These are phyloP conservation scores for Collybiopsis luxurians DNA, from an alignment of 768 basidiomycete species.

Conservation along the genomic window DNA sequence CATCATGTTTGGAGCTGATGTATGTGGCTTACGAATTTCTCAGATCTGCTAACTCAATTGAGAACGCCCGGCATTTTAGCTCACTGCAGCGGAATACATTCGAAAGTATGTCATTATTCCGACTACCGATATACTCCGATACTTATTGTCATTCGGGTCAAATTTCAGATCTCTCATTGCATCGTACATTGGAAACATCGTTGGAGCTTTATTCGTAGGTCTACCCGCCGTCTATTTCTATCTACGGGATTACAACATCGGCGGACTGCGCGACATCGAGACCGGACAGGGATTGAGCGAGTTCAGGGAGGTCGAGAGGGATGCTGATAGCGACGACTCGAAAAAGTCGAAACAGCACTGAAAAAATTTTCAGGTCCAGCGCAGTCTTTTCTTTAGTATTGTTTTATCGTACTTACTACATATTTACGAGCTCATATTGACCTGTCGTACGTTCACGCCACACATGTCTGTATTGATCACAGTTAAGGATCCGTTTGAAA, in stretches of 20 bases:
- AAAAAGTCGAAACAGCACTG: background rate
- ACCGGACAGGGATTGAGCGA: conserved; percentile 20
- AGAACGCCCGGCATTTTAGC: conserved; percentile 23
- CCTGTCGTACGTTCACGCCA: too few relatives aligned
- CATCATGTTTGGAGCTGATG: conserved; percentile 68
- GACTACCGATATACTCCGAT: background rate
- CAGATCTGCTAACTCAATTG: background rate
- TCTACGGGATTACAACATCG: conserved; percentile 46
- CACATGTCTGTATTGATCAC: too few relatives aligned
- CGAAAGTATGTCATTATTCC: conserved; percentile 42
- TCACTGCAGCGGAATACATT: conserved; percentile 58
- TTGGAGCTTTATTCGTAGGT: conserved; percentile 63
- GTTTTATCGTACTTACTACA: too few relatives aligned
- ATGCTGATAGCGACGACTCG: background rate
- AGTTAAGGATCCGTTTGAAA: too few relatives aligned
- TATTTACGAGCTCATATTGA: too few relatives aligned
- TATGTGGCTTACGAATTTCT: conserved; percentile 28
- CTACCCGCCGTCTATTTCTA: conserved; percentile 66
- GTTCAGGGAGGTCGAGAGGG: background rate
- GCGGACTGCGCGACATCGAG: conserved; percentile 39
- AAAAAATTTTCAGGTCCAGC: too few relatives aligned
- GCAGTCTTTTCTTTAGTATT: conserved; percentile 17
- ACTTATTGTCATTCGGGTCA: background rate
- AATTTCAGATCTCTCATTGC: conserved; percentile 58
- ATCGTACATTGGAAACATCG: conserved; percentile 61